Evolutionary conservation across 2,329 filamentous ascomycete genomes (phyloP).

Genomic region (Xenoacremonium recifei): DNA sequence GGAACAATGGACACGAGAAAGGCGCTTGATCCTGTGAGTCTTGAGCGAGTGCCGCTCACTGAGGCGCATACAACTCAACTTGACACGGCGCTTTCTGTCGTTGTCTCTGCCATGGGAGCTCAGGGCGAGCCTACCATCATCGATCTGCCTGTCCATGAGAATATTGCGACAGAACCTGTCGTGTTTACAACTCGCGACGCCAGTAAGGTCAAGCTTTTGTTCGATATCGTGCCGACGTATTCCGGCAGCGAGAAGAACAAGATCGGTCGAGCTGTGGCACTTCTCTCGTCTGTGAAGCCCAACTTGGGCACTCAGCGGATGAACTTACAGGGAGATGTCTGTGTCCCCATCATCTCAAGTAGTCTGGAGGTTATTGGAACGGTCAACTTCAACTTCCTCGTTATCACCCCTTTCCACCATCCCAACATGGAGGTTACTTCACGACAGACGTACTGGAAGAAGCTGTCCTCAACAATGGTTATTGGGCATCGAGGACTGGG

Average conservation of each 20-base stretch:
- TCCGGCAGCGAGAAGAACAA: slow-evolving; percentile 85
- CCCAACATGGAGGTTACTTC: slow-evolving; percentile 91
- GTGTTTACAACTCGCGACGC: slow-evolving; percentile 80
- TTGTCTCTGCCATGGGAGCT: slow-evolving; percentile 83
- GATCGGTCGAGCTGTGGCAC: slow-evolving; percentile 83
- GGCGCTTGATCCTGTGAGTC: slow-evolving; percentile 72
- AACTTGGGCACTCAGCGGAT: slow-evolving; percentile 83
- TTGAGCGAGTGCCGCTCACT: slow-evolving; percentile 83
- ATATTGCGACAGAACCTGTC: slow-evolving; percentile 89
- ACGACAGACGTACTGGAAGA: slow-evolving; percentile 95
- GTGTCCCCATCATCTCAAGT: slow-evolving; percentile 83
- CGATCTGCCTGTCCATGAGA: slow-evolving; percentile 90
- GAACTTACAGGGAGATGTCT: slow-evolving; percentile 87
- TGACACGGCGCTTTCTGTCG: slow-evolving; percentile 88
- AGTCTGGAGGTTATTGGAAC: slow-evolving; percentile 88
- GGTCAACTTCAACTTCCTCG: slow-evolving; percentile 94
- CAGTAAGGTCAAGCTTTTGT: slow-evolving; percentile 81
- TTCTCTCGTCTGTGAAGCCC: slow-evolving; percentile 83
- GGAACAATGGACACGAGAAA: slow-evolving; percentile 95
- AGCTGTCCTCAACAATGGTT: slow-evolving; percentile 82
- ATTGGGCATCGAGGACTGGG: slow-evolving; percentile 74
- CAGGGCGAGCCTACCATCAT: slow-evolving; percentile 84
- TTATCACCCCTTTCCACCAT: slow-evolving; percentile 92
- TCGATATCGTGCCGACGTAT: slow-evolving; percentile 95
- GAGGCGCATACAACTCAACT: slow-evolving; percentile 91